Evolutionary conservation across 1,284 basidiomycete genomes (phyloP).

Genomic region (Apiotrichum gamsii): DNA sequence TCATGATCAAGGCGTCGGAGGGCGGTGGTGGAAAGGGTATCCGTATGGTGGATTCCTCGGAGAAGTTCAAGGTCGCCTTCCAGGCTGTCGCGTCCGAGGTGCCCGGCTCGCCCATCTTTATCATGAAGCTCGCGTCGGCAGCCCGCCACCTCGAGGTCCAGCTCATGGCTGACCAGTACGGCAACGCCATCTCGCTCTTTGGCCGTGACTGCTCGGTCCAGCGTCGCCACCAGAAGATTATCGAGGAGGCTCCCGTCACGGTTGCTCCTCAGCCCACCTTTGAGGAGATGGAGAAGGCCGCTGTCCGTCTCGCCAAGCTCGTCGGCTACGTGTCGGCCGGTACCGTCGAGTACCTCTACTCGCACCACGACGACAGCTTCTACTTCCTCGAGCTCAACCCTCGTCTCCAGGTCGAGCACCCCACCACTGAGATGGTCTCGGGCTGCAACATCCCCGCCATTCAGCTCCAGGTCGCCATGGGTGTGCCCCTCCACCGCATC

Average conservation of each 20-base stretch:
- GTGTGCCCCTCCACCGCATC: conserved; percentile 91
- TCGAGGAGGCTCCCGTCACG: conserved; percentile 98
- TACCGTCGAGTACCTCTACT: conserved; percentile 98
- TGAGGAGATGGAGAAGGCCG: conserved; percentile 96
- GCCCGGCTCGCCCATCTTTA: conserved; percentile 97
- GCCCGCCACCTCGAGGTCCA: conserved; percentile 98
- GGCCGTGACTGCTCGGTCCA: conserved; percentile 99
- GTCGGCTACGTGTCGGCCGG: conserved; percentile 99
- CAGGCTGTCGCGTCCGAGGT: conserved; percentile 94
- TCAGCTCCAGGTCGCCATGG: conserved; percentile 97
- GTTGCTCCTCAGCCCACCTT: conserved; percentile 88
- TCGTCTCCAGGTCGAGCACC: conserved; percentile 98
- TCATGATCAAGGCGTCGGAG: conserved; percentile 99
- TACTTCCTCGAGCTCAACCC: conserved; percentile 99
- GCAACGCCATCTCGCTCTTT: conserved; percentile 97
- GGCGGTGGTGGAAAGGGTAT: conserved; percentile 99
- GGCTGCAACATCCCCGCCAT: conserved; percentile 97
- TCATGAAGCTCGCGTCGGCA: conserved; percentile 98
- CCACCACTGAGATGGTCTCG: conserved; percentile 98
- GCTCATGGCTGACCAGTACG: conserved; percentile 97
- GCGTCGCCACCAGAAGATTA: conserved; percentile 99
- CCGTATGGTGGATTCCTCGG: conserved; percentile 75
- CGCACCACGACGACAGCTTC: conserved; percentile 85
- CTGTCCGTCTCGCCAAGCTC: conserved; percentile 92
- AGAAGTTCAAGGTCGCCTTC: conserved; percentile 88